Conservation (phyloP, 1,284 basidiomycete species). For the Ustilago tritici region DNA sequence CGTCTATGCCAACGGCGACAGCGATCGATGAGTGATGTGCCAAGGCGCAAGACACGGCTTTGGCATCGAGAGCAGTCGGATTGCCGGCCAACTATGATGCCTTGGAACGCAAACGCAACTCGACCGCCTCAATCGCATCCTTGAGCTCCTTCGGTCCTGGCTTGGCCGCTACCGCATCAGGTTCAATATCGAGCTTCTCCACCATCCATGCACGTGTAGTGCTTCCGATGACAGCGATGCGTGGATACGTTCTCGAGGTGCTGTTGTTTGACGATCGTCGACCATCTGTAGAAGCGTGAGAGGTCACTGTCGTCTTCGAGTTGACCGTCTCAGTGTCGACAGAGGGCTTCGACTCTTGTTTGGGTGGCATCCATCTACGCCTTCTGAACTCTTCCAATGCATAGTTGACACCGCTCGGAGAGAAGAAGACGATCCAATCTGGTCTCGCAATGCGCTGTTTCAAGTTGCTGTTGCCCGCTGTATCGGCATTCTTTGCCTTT, state of each 20-base stretch:
- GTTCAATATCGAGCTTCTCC: constrained; percentile 53
- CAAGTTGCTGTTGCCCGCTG: neutral
- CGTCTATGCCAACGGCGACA: neutral
- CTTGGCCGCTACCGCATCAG: constrained; percentile 60
- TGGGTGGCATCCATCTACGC: constrained; percentile 56
- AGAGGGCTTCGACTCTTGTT: neutral
- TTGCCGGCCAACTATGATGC: constrained; percentile 2
- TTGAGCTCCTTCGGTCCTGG: constrained; percentile 62
- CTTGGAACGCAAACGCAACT: constrained; percentile 40
- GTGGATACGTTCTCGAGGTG: constrained; percentile 41
- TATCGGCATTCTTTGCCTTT: constrained; percentile 25
- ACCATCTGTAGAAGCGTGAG: constrained; percentile 14
- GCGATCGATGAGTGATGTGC: too few species aligned
- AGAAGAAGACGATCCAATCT: constrained; percentile 69
- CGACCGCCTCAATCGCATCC: constrained; percentile 60
- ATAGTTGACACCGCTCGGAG: constrained; percentile 66
- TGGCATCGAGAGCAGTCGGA: neutral
- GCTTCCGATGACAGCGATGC: constrained; percentile 61
- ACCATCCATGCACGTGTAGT: constrained; percentile 61
- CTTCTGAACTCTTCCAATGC: constrained; percentile 56
- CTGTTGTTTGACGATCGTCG: neutral
- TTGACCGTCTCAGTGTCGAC: constrained; percentile 8
- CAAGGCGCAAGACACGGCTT: too few species aligned
- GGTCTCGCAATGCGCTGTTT: constrained; percentile 39
- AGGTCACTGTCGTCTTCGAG: constrained; percentile 28